Conservation (phyloP, 306 rosid genomes). For the Myrica gale region DNA sequence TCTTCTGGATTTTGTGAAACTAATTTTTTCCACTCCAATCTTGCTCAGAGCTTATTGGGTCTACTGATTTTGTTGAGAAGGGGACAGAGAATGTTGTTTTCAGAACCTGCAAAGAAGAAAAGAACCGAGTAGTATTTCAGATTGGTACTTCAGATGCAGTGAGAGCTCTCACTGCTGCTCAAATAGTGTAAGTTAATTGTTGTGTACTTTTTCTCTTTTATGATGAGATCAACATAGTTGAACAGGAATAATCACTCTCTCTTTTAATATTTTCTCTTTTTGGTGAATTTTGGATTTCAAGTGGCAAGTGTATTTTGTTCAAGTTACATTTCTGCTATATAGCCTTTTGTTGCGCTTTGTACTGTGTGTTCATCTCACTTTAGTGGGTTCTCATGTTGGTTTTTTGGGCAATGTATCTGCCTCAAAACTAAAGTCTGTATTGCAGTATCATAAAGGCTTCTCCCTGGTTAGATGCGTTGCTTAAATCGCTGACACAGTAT, state of each 20-base stretch:
- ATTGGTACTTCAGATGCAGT: conserved; percentile 82
- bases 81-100: conserved; percentile 71
- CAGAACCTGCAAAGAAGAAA: conserved; percentile 78
- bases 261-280: not conserved
- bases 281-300: not conserved
- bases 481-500: conserved; percentile 1
- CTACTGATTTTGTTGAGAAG: conserved; percentile 80
- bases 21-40: not conserved
- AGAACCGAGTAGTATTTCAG: conserved; percentile 74
- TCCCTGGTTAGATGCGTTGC: conserved; percentile 2
- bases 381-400: not conserved
- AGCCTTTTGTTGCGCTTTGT: not conserved
- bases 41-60: conserved; percentile 52
- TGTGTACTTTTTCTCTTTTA: conserved; percentile 7
- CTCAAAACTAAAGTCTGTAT: not conserved
- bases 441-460: not conserved
- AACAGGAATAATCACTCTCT: conserved; percentile 15
- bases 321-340: not conserved
- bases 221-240: conserved; percentile 14
- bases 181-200: conserved; percentile 63
- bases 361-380: not conserved
- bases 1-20: conserved; percentile 13
- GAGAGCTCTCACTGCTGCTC: conserved; percentile 80
- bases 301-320: not conserved
- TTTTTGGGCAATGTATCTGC: not conserved